Conservation (phyloP, 1,284 basidiomycete genomes). For the Pyrrhoderma lamaoense region DNA sequence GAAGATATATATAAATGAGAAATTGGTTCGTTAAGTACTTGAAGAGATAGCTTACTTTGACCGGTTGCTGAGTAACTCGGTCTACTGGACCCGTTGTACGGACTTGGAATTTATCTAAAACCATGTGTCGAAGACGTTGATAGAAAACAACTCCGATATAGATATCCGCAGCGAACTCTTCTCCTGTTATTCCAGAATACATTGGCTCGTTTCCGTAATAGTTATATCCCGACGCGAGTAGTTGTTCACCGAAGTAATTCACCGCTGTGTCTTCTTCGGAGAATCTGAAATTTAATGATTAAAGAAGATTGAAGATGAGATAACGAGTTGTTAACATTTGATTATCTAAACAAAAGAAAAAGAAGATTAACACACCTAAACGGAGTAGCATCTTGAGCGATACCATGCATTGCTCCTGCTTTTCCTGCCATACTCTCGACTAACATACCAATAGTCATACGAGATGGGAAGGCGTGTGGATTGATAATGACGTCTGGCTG, state of each 20-base stretch:
- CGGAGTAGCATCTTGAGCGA: slow-evolving; percentile 97
- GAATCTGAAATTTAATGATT: slow-evolving; percentile 49
- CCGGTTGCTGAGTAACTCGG: slow-evolving; percentile 91
- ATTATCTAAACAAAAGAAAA: background rate
- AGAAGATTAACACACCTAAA: slow-evolving; percentile 62
- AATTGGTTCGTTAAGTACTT: slow-evolving; percentile 21
- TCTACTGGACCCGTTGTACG: slow-evolving; percentile 97
- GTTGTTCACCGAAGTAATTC: slow-evolving; percentile 95
- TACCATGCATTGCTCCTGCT: slow-evolving; percentile 95
- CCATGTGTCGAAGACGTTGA: slow-evolving; percentile 98
- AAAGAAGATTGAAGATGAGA: slow-evolving; percentile 17
- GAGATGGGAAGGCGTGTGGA: slow-evolving; percentile 97
- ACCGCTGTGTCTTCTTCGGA: slow-evolving; percentile 94
- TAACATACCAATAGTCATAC: slow-evolving; percentile 99
- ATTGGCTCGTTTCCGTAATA: slow-evolving; percentile 99
- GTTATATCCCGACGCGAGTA: slow-evolving; percentile 93
- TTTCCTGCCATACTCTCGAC: slow-evolving; percentile 99
- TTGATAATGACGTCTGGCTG: slow-evolving; percentile 99
- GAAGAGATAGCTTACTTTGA: slow-evolving; percentile 59
- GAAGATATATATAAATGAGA: slow-evolving; percentile 1
- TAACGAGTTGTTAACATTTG: slow-evolving; percentile 11
- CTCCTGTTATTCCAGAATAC: slow-evolving; percentile 99
- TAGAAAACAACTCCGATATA: slow-evolving; percentile 99
- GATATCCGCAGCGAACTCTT: slow-evolving; percentile 98
- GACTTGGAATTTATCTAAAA: slow-evolving; percentile 99